phyloP scores from a whole-genome alignment of 768 basidiomycete genomes.

The Amanita pallidorosea region DNA sequence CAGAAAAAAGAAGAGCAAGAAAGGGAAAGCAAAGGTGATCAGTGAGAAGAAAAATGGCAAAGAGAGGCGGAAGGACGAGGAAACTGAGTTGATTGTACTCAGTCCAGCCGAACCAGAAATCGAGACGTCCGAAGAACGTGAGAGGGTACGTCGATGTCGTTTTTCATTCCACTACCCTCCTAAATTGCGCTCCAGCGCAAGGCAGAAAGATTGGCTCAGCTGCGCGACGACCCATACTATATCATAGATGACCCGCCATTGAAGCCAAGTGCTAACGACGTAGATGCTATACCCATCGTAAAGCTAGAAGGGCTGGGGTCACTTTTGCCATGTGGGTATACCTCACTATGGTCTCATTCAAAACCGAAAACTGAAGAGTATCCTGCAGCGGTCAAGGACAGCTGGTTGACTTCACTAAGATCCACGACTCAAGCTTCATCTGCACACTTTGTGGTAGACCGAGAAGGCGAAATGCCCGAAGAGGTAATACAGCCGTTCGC shows the following conservation, averaged over 20 bases:
- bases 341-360: background rate
- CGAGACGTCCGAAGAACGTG: conserved; percentile 55
- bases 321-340: conserved; percentile 19
- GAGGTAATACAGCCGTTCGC: conserved; percentile 12
- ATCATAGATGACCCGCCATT: conserved; percentile 54
- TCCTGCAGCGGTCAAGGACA: conserved; percentile 17
- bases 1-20: conserved; percentile 45
- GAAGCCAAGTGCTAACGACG: conserved; percentile 36
- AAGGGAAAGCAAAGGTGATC: conserved; percentile 25
- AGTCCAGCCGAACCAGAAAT: conserved; percentile 25
- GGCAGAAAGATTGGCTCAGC: conserved; percentile 63
- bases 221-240: conserved; percentile 88
- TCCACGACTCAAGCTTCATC: conserved; percentile 28
- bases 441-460: conserved; percentile 55
- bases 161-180: background rate
- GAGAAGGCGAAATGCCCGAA: conserved; percentile 79
- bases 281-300: conserved; percentile 92
- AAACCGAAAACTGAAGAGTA: background rate
- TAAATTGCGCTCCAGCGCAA: conserved; percentile 40
- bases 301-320: conserved; percentile 64
- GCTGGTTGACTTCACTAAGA: conserved; percentile 34
- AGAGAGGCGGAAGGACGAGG: conserved; percentile 21
- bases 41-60: conserved; percentile 25
- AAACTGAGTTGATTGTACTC: conserved; percentile 20
- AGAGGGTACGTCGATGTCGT: conserved; percentile 37